Conservation (phyloP, 1,284 basidiomycete species). For the Paramarasmius palmivorus region DNA sequence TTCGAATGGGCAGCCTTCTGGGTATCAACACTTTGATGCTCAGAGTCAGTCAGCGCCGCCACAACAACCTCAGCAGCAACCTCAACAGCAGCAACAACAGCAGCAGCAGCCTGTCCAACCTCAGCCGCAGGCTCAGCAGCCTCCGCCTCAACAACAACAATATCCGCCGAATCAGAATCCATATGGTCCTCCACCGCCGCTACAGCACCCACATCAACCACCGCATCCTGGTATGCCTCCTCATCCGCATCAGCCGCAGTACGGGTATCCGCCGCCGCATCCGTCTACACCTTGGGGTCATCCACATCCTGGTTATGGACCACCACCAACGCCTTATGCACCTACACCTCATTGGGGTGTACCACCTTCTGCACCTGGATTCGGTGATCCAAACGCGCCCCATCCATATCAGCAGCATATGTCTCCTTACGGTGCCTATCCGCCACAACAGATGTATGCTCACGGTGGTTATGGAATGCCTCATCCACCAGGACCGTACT, state of each 20-base stretch:
- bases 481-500: conserved; percentile 7
- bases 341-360: not conserved
- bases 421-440: not conserved
- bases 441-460: not conserved
- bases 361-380: not conserved
- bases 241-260: conserved; percentile 12
- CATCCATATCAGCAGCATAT: conserved; percentile 16
- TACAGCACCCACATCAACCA: conserved; percentile 17
- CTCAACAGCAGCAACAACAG: conserved; percentile 15
- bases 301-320: not conserved
- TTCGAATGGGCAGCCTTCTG: not conserved
- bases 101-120: conserved; percentile 1
- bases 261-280: conserved; percentile 3
- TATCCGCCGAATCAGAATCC: not conserved
- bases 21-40: not conserved
- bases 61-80: conserved; percentile 20
- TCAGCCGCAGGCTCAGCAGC: conserved; percentile 2
- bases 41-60: not conserved
- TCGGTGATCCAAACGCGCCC: conserved; percentile 1
- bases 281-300: not conserved
- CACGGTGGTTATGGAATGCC: conserved; percentile 13
- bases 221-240: conserved; percentile 14
- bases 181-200: conserved; percentile 8
- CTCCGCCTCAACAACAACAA: not conserved
- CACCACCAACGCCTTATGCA: not conserved